Evolutionary conservation across 768 basidiomycete species (phyloP).

Genomic region (Pulveroboletus sp.): DNA sequence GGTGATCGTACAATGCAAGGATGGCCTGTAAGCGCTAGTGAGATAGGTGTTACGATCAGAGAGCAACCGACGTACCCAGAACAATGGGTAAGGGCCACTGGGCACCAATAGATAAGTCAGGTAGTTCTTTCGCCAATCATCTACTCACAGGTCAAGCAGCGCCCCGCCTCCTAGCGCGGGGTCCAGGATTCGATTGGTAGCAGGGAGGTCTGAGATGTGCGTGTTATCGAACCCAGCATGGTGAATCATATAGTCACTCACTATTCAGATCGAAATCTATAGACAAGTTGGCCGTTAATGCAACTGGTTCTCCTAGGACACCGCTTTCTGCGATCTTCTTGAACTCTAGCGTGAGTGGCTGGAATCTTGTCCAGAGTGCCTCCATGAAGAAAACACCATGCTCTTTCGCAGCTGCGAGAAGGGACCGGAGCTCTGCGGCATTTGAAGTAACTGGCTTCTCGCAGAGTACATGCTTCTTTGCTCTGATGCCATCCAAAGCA

Average conservation of each 20-base stretch:
- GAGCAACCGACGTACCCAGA: conserved; percentile 51
- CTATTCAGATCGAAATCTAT: conserved; percentile 61
- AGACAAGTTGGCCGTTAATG: conserved; percentile 76
- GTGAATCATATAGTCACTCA: conserved; percentile 24
- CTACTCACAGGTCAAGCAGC: conserved; percentile 71
- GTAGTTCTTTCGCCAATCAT: not conserved
- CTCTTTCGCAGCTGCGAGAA: conserved; percentile 71
- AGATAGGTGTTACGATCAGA: conserved; percentile 1
- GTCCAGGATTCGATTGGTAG: conserved; percentile 71
- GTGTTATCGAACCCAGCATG: not conserved
- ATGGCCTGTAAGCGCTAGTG: conserved; percentile 52
- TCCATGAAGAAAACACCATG: conserved; percentile 88
- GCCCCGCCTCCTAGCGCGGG: conserved; percentile 79
- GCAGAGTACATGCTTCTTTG: conserved; percentile 81
- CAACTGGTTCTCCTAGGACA: conserved; percentile 58
- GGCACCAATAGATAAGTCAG: conserved; percentile 3
- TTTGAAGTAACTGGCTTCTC: conserved; percentile 88
- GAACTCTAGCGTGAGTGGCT: conserved; percentile 61
- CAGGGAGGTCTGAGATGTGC: conserved; percentile 48
- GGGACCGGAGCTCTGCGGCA: conserved; percentile 64
- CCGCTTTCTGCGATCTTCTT: conserved; percentile 60
- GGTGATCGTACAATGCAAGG: conserved; percentile 73
- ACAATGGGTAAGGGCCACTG: conserved; percentile 77
- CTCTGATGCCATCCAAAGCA: conserved; percentile 67
- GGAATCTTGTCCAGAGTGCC: conserved; percentile 84